Evolutionary conservation across 345 rosid genomes (phyloP).

Genomic region (Rhizophora mangle): DNA sequence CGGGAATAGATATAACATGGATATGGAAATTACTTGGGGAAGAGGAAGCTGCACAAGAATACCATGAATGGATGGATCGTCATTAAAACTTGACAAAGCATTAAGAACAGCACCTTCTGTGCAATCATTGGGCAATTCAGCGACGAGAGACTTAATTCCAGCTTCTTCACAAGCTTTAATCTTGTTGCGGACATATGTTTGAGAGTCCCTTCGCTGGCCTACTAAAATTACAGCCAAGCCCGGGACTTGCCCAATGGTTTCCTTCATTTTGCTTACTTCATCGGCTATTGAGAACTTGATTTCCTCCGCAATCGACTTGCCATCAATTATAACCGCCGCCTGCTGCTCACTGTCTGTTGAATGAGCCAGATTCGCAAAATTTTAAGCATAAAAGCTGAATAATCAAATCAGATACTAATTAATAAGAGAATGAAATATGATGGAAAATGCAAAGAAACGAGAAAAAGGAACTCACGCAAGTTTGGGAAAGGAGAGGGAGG

Average conservation of each 20-base stretch:
- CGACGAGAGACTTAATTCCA: conserved; percentile 70
- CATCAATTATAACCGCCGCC: conserved; percentile 59
- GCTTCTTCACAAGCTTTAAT: conserved; percentile 77
- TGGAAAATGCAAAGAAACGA: background rate
- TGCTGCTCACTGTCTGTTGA: conserved; percentile 42
- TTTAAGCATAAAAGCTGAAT: background rate
- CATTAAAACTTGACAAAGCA: conserved; percentile 48
- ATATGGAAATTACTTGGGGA: conserved; percentile 61
- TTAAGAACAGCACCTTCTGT: conserved; percentile 48
- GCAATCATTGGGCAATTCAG: conserved; percentile 55
- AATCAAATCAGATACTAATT: conserved; percentile 10
- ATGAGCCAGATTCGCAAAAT: background rate
- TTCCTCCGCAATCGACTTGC: conserved; percentile 71
- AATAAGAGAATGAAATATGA: background rate
- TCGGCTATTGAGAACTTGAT: conserved; percentile 52
- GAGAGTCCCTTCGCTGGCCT: conserved; percentile 79
- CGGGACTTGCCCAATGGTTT: conserved; percentile 59
- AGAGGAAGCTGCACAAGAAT: conserved; percentile 94
- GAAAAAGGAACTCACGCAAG: conserved; percentile 25
- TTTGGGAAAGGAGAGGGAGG: conserved; percentile 12
- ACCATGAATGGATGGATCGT: conserved; percentile 74
- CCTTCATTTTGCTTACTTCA: conserved; percentile 76
- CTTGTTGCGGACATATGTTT: conserved; percentile 77
- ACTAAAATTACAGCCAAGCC: conserved; percentile 84
- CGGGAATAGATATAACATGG: conserved; percentile 11